These are phyloP conservation scores for Ustilago lituana DNA, from an alignment of 1,284 basidiomycete species.

Conservation along the genomic window DNA sequence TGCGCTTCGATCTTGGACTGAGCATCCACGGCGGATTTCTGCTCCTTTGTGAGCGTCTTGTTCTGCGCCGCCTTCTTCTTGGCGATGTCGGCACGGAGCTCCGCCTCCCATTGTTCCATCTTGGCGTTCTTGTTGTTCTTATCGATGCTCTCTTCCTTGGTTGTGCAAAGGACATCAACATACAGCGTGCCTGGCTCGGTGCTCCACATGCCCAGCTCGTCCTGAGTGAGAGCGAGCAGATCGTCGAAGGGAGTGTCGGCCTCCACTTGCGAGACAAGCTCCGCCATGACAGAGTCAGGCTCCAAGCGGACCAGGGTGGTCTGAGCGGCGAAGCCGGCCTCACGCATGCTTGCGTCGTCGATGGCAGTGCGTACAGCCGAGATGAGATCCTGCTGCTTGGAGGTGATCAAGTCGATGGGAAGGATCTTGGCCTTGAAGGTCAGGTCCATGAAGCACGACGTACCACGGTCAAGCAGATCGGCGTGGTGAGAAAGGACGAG, in stretches of 20 bases:
- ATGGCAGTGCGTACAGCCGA: conserved; percentile 38
- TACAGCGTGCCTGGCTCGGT: conserved; percentile 56
- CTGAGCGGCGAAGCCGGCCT: conserved; percentile 56
- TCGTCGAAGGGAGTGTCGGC: conserved; percentile 43
- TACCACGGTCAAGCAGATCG: conserved; percentile 50
- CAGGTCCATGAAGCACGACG: conserved; percentile 59
- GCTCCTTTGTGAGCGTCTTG: conserved; percentile 60
- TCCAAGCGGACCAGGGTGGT: conserved; percentile 58
- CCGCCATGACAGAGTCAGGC: conserved; percentile 53
- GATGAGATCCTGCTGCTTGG: conserved; percentile 47
- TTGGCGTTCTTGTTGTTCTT: conserved; percentile 57
- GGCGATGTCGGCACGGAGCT: conserved; percentile 63
- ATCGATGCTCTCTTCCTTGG: conserved; percentile 38
- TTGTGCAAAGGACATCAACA: conserved; percentile 56
- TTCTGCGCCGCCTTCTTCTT: conserved; percentile 63
- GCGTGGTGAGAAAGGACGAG: conserved; percentile 62
- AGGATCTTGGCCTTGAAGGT: conserved; percentile 56
- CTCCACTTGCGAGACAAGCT: conserved; percentile 50
- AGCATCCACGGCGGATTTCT: conserved; percentile 59
- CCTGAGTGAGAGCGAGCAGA: conserved; percentile 41
- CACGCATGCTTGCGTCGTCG: conserved; percentile 29
- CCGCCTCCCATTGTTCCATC: conserved; percentile 66
- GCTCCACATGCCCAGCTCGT: conserved; percentile 63
- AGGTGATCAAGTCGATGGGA: conserved; percentile 54
- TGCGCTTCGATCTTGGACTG: conserved; percentile 59